Conservation (phyloP, 23 red algal genomes). For the Gracilaria vermiculophylla region DNA sequence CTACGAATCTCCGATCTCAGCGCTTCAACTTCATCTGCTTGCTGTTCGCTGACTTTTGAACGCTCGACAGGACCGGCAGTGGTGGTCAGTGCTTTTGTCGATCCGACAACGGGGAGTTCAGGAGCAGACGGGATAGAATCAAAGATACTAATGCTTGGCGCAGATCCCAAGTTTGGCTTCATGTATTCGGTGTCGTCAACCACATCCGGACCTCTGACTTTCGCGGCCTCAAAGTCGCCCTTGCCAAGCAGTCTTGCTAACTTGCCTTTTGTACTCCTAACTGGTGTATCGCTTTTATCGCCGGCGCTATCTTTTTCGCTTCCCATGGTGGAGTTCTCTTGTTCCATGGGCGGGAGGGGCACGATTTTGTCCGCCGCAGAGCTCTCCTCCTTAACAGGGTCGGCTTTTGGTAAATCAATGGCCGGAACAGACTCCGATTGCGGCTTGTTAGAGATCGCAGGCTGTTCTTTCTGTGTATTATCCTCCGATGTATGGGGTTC, state of each 20-base stretch:
- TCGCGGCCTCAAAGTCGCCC: slow-evolving; percentile 41
- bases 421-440: background rate
- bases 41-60: background rate
- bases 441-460: background rate
- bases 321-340: background rate
- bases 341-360: background rate
- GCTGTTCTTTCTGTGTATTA: background rate
- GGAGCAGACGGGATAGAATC: background rate
- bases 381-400: background rate
- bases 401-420: background rate
- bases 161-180: slow-evolving; percentile 22
- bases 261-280: slow-evolving; percentile 28
- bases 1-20: slow-evolving; percentile 47
- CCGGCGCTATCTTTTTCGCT: background rate
- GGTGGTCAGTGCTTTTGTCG: background rate
- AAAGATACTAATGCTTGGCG: slow-evolving; percentile 8
- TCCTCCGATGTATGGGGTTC: background rate
- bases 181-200: slow-evolving; percentile 50
- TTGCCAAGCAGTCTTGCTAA: slow-evolving; percentile 56
- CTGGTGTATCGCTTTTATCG: background rate
- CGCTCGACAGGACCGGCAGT: background rate
- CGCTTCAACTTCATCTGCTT: slow-evolving; percentile 23
- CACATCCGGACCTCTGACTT: slow-evolving; percentile 35
- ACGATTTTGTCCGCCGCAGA: background rate
- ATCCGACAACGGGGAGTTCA: background rate